Evolutionary conservation across 805 yeast genomes (phyloP), one percentile per base, ranked within the genome.

Genomic region (Maudiozyma serrabonitensis): DNA sequence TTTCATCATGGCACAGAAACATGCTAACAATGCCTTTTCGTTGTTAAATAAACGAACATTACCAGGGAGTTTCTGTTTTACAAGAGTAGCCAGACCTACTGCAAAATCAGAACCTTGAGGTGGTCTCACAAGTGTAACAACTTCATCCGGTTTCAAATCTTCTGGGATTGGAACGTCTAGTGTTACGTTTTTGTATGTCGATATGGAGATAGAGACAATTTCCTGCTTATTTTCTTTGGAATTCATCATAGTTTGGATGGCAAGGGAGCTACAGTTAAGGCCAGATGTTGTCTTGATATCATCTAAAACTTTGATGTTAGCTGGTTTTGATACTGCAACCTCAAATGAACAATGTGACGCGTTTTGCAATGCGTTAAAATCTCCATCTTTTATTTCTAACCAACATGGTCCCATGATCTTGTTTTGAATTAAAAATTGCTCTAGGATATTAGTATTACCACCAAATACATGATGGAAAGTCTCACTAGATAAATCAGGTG

Each of bases 331-430:
- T 1, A 86, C 77, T 1, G 81, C 68, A 1, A 85, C 79, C 59
- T 88, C 95, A n/a, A 86, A 74, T 49, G 78, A 78, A 67, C 95
- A 87, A 69, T 90, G 91, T 0, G 95, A 82, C 2, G 85, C 75
- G 59, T 81, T 83, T 47, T 74, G 75, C 40, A 82, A 65, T 0
- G 78, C 64, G 23, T 65, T 62, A 56, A 85, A 84, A 53, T 82
- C 81, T 45, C 82, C 84, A 46, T 78, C 75, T 41, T 75, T 71
- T 47, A 93, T 73, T 45, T 84, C 84, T 47, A 93, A 71, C 99
- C 99, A 93, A 64, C 98, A 89, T 3, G 99, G 99, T 9, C 99
- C 99, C 96, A 88, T 90, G 43, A 93, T 75, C 56, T 84, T 82
- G 57, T 86, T 75, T 64, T 83, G 87, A 25, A 90, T 59, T 11